phyloP scores from a whole-genome alignment of 768 basidiomycete genomes.

The Boletus vinaceobasis region DNA sequence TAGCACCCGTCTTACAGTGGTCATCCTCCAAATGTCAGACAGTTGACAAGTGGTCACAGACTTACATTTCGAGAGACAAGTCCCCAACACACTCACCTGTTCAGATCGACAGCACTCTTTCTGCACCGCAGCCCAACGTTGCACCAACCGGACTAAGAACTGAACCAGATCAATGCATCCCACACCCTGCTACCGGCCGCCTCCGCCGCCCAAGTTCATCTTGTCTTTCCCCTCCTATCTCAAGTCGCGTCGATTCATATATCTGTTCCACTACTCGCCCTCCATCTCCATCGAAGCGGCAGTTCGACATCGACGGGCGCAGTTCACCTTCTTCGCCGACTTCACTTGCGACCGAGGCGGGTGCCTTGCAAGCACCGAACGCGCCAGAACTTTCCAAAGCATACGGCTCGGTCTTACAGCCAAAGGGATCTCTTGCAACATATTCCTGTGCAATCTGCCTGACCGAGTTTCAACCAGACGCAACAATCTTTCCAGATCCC shows the following conservation, averaged over 20 bases:
- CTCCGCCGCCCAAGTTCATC: slow-evolving; percentile 50
- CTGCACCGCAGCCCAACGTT: slow-evolving; percentile 9
- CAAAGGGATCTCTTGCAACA: slow-evolving; percentile 66
- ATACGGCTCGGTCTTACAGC: slow-evolving; percentile 80
- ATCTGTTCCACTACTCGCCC: slow-evolving; percentile 54
- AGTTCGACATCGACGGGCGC: slow-evolving; percentile 16
- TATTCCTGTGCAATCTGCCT: slow-evolving; percentile 68
- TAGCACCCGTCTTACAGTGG: slow-evolving; percentile 73
- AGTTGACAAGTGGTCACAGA: slow-evolving; percentile 77
- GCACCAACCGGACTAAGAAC: slow-evolving; percentile 4
- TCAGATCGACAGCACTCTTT: slow-evolving; percentile 16
- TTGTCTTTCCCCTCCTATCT: slow-evolving; percentile 33
- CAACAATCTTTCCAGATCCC: slow-evolving; percentile 83
- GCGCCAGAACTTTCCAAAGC: slow-evolving; percentile 72
- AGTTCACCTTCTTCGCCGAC: slow-evolving; percentile 33
- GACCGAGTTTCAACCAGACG: slow-evolving; percentile 68
- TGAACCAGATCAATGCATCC: slow-evolving; percentile 1
- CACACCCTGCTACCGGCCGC: slow-evolving; percentile 31
- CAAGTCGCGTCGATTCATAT: slow-evolving; percentile 53
- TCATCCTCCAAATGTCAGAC: slow-evolving; percentile 37
- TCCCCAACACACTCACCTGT: slow-evolving; percentile 40
- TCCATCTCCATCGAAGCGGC: slow-evolving; percentile 55
- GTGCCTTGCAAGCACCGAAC: slow-evolving; percentile 58
- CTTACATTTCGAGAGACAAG: slow-evolving; percentile 59
- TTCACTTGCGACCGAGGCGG: slow-evolving; percentile 51